Evolutionary conservation across 1,139 yeast species (phyloP), one percentile per base, ranked within the genome.

Genomic region (Ogataea hybrid): DNA sequence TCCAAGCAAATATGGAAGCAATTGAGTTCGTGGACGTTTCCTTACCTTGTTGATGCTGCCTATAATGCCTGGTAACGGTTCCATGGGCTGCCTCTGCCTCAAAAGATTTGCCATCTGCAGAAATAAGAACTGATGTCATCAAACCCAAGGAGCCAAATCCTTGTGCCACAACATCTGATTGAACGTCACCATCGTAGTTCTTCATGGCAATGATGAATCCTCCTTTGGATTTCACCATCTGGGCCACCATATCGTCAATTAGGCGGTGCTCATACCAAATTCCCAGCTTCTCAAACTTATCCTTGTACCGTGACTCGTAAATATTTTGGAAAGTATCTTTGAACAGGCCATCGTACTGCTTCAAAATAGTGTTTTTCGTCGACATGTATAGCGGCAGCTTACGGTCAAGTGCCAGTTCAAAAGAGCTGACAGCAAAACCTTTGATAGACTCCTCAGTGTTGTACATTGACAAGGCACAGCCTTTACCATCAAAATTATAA

Each of bases 41-140:
- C 63, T 84, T 81, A 47, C 94, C 94, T 63, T 80, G 82, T 67
- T 84, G 92, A 60, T 82, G 83, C 66, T 79, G 85, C 77, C 92
- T 83, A 68, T 71, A 84, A 63, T 84, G 94, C 76, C 94, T 80
- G 23, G 94, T 84, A 53, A 84, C 94, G 6, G 94, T 84, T 52
- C 94, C 94, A 58, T 84, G 94, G 30, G 94, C 94, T 48, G 94
- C 94, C 67, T 84, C 94, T 46, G 84, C 71, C 65, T 84, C 92
- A 59, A 81, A 84, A 12, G 90, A 78, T 65, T 83, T 82, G 28
- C 94, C 94, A 65, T 84, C 92, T 46, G 94, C 89, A n/a, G 92
- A 81, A 67, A 84, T 81, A 55, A 84, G 73, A 12, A 82, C 88
- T 2, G 92, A 84, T 15, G 94, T 84, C 94, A 84, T 84, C 54